Evolutionary conservation across 202 grass and related monocot species (phyloP).

Genomic region (Dendrocalamus latiflorus): DNA sequence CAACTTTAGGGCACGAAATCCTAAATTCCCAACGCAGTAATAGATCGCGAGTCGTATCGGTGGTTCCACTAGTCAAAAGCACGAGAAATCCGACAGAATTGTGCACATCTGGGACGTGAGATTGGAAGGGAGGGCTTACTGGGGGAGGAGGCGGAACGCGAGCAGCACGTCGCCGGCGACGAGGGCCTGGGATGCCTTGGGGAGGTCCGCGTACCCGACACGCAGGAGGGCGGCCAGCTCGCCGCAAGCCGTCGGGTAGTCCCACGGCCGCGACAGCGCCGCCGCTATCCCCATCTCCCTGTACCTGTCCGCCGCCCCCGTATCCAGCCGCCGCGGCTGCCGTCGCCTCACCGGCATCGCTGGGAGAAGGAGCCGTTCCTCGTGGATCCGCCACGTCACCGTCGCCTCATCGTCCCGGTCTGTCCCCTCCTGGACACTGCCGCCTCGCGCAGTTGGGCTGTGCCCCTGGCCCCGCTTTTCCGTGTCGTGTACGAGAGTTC

Average conservation of each 20-base stretch:
- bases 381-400: not conserved
- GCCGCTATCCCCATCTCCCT: constrained; percentile 46
- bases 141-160: constrained; percentile 71
- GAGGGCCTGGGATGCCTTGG: constrained; percentile 59
- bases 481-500: not conserved
- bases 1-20: not conserved
- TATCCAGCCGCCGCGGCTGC: constrained; percentile 21
- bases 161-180: constrained; percentile 49
- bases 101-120: not conserved
- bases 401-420: not conserved
- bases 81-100: not conserved
- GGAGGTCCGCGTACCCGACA: constrained; percentile 44
- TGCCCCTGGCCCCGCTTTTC: not conserved
- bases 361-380: not conserved
- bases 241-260: constrained; percentile 74
- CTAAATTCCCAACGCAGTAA: not conserved
- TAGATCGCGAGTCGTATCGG: not conserved
- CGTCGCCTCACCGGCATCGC: constrained; percentile 37
- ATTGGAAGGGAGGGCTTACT: constrained; percentile 34
- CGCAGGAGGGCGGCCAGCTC: constrained; percentile 67
- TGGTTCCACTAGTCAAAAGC: not conserved
- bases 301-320: constrained; percentile 40
- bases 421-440: not conserved
- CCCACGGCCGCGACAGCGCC: constrained; percentile 52
- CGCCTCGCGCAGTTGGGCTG: not conserved